Percentiles rank a stretch among this genome's conserved stretches.
These are phyloP conservation scores for Sporothrix inflata DNA, from an alignment of 2,329 filamentous ascomycete species.

Conservation along the genomic window DNA sequence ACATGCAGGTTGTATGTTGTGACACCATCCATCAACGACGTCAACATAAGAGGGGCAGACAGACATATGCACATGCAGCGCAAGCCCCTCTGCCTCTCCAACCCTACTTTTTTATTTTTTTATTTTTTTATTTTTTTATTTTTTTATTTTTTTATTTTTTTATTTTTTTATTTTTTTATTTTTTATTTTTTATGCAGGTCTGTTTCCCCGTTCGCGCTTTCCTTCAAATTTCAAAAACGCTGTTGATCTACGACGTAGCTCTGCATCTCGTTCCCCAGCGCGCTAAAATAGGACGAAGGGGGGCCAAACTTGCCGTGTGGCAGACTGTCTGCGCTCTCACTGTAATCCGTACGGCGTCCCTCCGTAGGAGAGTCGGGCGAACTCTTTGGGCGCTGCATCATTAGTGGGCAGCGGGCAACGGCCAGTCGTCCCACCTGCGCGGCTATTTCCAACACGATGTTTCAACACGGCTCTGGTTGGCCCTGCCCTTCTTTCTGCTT, in stretches of 20 bases:
- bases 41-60: background rate
- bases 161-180: too few relatives aligned
- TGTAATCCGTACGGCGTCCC: background rate
- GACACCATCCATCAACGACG: conserved; percentile 19
- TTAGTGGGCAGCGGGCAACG: background rate
- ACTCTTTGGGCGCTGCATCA: conserved; percentile 8
- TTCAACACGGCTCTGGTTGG: background rate
- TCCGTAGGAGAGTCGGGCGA: conserved; percentile 7
- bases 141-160: too few relatives aligned
- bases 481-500: background rate
- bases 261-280: background rate
- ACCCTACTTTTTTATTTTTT: background rate
- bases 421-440: conserved; percentile 26
- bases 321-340: background rate
- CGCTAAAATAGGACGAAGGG: background rate
- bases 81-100: background rate
- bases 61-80: conserved; percentile 1
- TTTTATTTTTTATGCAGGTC: background rate
- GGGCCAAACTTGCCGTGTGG: background rate
- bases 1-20: conserved; percentile 18
- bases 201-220: background rate
- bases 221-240: background rate
- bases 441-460: conserved; percentile 25
- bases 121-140: too few relatives aligned
- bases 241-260: background rate